Percentiles rank a stretch among this genome's conserved stretches.
These are phyloP conservation scores for Pleoardoris graminearum DNA, from an alignment of 2,329 filamentous ascomycete genomes.

Conservation along the genomic window DNA sequence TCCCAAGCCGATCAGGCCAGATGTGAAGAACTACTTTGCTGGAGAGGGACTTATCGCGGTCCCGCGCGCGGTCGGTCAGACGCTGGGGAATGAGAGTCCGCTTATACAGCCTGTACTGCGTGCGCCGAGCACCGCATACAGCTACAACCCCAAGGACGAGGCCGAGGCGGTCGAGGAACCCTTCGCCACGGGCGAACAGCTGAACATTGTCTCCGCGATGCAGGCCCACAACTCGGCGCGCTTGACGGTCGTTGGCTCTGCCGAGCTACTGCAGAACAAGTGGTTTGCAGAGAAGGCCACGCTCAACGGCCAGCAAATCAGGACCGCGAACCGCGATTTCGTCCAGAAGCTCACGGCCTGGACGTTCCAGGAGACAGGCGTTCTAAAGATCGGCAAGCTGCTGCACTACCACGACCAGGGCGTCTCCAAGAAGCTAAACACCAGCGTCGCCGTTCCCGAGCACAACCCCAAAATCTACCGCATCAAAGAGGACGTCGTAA, in stretches of 20 bases:
- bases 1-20: slow-evolving; percentile 66
- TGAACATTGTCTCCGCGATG: slow-evolving; percentile 80
- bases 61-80: slow-evolving; percentile 78
- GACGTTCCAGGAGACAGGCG: slow-evolving; percentile 93
- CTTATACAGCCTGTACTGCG: slow-evolving; percentile 80
- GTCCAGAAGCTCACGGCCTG: slow-evolving; percentile 85
- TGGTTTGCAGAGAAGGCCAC: slow-evolving; percentile 83
- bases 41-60: slow-evolving; percentile 75
- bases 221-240: slow-evolving; percentile 94
- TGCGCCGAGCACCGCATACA: slow-evolving; percentile 84
- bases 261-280: slow-evolving; percentile 82
- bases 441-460: slow-evolving; percentile 47
- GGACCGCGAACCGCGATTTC: slow-evolving; percentile 81
- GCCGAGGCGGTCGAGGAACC: slow-evolving; percentile 72
- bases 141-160: slow-evolving; percentile 91
- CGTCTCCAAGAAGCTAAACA: slow-evolving; percentile 53
- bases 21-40: slow-evolving; percentile 76
- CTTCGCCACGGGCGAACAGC: slow-evolving; percentile 81
- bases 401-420: slow-evolving; percentile 70
- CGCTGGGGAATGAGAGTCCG: slow-evolving; percentile 73
- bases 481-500: slow-evolving; percentile 93
- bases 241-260: slow-evolving; percentile 80
- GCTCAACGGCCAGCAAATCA: slow-evolving; percentile 57
- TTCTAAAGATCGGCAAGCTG: slow-evolving; percentile 80
- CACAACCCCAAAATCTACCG: slow-evolving; percentile 87